Evolutionary conservation across 164 flowering plant genomes (phyloP).

Genomic region (Vitis cinerea): DNA sequence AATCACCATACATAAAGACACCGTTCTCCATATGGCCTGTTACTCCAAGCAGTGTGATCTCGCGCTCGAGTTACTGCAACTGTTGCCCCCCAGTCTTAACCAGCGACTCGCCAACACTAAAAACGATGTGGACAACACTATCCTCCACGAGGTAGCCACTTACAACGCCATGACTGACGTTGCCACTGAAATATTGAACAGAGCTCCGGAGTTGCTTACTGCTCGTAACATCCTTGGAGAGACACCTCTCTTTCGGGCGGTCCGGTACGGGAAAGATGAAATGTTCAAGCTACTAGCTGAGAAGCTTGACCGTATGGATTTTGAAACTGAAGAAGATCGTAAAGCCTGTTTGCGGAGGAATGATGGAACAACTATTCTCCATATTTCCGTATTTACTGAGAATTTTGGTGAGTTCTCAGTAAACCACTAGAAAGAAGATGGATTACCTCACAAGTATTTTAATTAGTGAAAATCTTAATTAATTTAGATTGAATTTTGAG

Average conservation of each 20-base stretch:
- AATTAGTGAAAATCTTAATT: no score
- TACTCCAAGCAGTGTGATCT: background rate
- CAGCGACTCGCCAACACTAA: background rate
- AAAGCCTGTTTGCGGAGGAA: background rate
- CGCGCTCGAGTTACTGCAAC: conserved; percentile 1
- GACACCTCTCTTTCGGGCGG: no score
- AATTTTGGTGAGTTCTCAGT: conserved; percentile 2
- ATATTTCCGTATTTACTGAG: background rate
- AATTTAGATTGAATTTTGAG: no score
- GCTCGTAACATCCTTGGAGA: no score
- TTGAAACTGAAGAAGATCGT: background rate
- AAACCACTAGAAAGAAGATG: no score
- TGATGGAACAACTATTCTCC: conserved; percentile 4
- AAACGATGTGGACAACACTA: conserved; percentile 8
- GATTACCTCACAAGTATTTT: no score
- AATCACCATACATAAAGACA: conserved; percentile 4
- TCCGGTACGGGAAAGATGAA: no score
- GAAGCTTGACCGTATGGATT: background rate
- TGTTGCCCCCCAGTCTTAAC: background rate
- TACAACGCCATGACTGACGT: background rate
- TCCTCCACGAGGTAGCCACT: conserved; percentile 14
- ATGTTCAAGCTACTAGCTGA: no score
- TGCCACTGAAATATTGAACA: background rate
- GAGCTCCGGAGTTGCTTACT: background rate
- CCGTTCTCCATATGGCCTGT: conserved; percentile 13